These are phyloP conservation scores for Globisporangium emineosum DNA, from an alignment of 352 stramenopile genomes.

Conservation along the genomic window DNA sequence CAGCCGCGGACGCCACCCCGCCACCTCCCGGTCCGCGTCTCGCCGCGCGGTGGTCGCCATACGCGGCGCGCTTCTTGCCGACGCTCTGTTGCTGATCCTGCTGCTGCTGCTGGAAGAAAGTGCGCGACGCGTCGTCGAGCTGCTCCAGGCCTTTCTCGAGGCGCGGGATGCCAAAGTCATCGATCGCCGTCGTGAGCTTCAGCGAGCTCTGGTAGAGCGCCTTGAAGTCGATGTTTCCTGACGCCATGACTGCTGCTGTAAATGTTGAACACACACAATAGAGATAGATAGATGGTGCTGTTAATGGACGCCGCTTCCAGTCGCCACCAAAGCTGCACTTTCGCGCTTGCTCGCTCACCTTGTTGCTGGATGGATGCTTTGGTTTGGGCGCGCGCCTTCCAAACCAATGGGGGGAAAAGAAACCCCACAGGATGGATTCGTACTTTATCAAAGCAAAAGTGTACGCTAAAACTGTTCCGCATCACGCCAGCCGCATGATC, in stretches of 20 bases:
- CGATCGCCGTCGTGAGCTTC: slow-evolving; percentile 76
- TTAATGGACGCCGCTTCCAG: neutral
- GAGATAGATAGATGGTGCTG: neutral
- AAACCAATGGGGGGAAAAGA: slow-evolving; percentile 12
- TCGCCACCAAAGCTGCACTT: neutral
- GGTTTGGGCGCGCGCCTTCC: neutral
- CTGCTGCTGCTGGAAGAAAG: slow-evolving; percentile 40
- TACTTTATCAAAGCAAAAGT: neutral
- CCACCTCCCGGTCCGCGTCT: slow-evolving; percentile 18
- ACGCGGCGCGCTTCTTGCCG: slow-evolving; percentile 50
- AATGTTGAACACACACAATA: neutral
- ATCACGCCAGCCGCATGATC: too few species aligned
- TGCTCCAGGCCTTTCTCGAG: slow-evolving; percentile 81
- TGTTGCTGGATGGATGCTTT: slow-evolving; percentile 2
- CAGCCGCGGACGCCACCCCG: slow-evolving; percentile 18
- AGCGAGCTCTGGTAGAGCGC: slow-evolving; percentile 86
- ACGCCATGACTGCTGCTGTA: slow-evolving; percentile 8
- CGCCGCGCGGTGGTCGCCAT: slow-evolving; percentile 12
- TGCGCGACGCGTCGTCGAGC: slow-evolving; percentile 66
- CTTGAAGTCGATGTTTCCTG: slow-evolving; percentile 72
- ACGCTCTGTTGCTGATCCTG: slow-evolving; percentile 13
- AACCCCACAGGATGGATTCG: neutral
- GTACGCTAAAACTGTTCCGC: too few species aligned
- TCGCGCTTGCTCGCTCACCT: slow-evolving; percentile 1
- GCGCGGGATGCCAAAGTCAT: slow-evolving; percentile 69